A percentile compares a stretch with the other conserved stretches of the same genome.
These are phyloP conservation scores for Populus nigra DNA, from an alignment of 345 rosid species.

Conservation along the genomic window DNA sequence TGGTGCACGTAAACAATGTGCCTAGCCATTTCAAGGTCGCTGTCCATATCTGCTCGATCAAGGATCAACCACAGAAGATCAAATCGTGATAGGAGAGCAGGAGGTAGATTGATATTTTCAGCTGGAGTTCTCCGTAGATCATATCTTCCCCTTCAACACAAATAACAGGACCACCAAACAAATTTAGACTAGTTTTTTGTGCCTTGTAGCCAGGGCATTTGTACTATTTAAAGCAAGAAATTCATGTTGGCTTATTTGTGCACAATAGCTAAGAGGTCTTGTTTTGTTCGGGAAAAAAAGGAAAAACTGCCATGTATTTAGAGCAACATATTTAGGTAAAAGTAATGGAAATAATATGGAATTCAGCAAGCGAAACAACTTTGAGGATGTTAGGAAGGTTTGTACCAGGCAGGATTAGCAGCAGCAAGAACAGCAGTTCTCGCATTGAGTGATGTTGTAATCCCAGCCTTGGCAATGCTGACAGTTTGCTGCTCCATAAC, in stretches of 20 bases:
- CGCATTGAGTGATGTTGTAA: constrained; percentile 93
- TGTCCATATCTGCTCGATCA: constrained; percentile 96
- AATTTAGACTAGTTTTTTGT: not conserved
- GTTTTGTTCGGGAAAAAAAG: not conserved
- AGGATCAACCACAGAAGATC: constrained; percentile 95
- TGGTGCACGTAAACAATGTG: constrained; percentile 93
- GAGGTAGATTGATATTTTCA: constrained; percentile 94
- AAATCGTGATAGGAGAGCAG: constrained; percentile 91
- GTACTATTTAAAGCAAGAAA: not conserved
- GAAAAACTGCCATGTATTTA: not conserved
- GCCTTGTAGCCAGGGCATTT: not conserved
- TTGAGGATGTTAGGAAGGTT: constrained; percentile 4
- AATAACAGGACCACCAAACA: constrained; percentile 12
- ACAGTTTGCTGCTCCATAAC: constrained; percentile 99
- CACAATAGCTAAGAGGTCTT: no score
- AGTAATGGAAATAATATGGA: not conserved
- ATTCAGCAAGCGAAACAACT: constrained; percentile 2
- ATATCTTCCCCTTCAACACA: constrained; percentile 81
- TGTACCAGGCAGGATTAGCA: constrained; percentile 98
- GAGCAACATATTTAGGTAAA: not conserved
- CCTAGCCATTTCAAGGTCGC: constrained; percentile 92
- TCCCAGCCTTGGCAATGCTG: constrained; percentile 99
- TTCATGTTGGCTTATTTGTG: no score
- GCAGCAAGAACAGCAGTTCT: constrained; percentile 98
- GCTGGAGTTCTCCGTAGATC: constrained; percentile 94